Conservation (phyloP, 2,329 filamentous ascomycete species). For the Exophiala sideris region DNA sequence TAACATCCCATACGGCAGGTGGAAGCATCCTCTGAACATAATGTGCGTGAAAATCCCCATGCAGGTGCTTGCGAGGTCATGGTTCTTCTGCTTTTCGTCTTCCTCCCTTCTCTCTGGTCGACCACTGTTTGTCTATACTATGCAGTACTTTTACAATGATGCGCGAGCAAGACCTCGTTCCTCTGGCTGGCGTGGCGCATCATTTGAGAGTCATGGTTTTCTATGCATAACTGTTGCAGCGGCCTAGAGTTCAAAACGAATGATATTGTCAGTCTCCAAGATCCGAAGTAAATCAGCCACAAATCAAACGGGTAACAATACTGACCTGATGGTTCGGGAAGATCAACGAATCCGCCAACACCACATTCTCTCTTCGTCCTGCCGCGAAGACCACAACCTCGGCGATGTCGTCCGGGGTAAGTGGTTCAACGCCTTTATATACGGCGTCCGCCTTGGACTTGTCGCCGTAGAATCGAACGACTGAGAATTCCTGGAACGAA, state of each 20-base stretch:
- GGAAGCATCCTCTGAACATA: too few species aligned
- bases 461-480: slow-evolving; percentile 85
- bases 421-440: slow-evolving; percentile 67
- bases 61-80: too few species aligned
- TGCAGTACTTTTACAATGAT: too few species aligned
- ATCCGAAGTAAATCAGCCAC: background rate
- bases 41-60: too few species aligned
- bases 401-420: slow-evolving; percentile 87
- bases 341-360: slow-evolving; percentile 80
- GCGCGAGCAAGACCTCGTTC: too few species aligned
- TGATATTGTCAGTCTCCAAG: background rate
- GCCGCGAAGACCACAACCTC: slow-evolving; percentile 86
- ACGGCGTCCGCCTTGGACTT: slow-evolving; percentile 86
- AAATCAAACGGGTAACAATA: background rate
- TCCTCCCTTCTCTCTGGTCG: too few species aligned
- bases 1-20: too few species aligned
- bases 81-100: too few species aligned
- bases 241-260: background rate
- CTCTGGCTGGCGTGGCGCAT: too few species aligned
- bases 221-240: slow-evolving; percentile 6
- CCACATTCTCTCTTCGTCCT: slow-evolving; percentile 81
- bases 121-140: too few species aligned
- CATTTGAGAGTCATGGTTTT: background rate
- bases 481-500: slow-evolving; percentile 64
- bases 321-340: slow-evolving; percentile 77